Conservation (phyloP, 1,139 yeast genomes). For the Pichia sp. region DNA sequence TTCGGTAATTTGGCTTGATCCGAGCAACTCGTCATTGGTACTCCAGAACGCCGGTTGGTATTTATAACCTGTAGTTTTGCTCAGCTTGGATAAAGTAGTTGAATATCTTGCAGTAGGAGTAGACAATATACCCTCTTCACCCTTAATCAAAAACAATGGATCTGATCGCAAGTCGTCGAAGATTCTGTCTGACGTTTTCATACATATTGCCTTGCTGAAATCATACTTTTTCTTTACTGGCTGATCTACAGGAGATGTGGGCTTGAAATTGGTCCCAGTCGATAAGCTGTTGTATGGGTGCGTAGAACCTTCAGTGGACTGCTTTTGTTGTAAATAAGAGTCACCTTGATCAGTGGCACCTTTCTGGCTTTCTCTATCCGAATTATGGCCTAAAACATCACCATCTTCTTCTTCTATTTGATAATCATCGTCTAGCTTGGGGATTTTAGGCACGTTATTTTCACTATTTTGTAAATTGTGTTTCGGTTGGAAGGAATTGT, state of each 20-base stretch:
- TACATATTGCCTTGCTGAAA: conserved; percentile 12
- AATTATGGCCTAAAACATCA: background rate
- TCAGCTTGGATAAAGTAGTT: conserved; percentile 3
- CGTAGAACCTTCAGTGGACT: background rate
- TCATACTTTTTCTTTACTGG: conserved; percentile 8
- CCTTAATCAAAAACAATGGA: conserved; percentile 29
- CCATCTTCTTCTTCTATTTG: background rate
- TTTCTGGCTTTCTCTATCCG: background rate
- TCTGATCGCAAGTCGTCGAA: conserved; percentile 57
- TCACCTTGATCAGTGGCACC: background rate
- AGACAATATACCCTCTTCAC: conserved; percentile 26
- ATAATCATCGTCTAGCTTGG: background rate
- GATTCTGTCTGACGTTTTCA: conserved; percentile 60
- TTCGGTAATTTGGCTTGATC: conserved; percentile 5
- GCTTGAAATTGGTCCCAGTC: background rate
- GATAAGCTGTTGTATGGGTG: background rate
- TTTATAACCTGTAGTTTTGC: background rate
- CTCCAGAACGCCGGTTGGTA: conserved; percentile 16
- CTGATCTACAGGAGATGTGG: background rate
- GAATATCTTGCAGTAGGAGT: conserved; percentile 24
- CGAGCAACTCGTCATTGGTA: conserved; percentile 8
- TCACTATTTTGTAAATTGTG: background rate
- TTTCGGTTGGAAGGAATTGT: background rate
- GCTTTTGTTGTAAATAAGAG: background rate
- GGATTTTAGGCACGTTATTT: background rate